Conservation (phyloP, 1,284 basidiomycete genomes). For the Cryptococcus sp. region DNA sequence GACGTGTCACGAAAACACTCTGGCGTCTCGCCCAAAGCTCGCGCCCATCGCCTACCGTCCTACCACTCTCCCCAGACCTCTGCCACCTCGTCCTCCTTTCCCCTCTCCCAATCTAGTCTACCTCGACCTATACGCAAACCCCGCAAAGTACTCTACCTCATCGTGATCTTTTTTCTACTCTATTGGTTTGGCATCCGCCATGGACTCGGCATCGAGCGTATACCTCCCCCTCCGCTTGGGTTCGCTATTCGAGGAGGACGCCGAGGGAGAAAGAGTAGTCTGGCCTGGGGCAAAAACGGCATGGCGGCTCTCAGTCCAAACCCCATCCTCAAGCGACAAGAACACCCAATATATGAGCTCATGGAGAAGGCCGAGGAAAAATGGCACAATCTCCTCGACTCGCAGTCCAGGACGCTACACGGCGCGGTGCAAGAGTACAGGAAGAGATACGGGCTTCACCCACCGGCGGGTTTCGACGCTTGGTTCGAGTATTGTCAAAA, state of each 20-base stretch:
- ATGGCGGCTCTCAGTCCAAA: slow-evolving; percentile 4
- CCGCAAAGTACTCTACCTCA: slow-evolving; percentile 42
- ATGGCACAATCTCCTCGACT: slow-evolving; percentile 31
- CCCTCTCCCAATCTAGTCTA: slow-evolving; percentile 10
- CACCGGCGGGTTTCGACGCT: slow-evolving; percentile 48
- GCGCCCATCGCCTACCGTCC: background rate
- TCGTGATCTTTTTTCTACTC: slow-evolving; percentile 38
- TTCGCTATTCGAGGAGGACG: slow-evolving; percentile 34
- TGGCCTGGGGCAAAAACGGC: slow-evolving; percentile 19
- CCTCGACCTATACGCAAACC: slow-evolving; percentile 38
- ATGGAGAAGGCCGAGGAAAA: slow-evolving; percentile 42
- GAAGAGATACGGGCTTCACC: slow-evolving; percentile 49
- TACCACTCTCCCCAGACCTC: background rate
- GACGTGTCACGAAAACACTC: background rate
- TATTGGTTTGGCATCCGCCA: slow-evolving; percentile 47
- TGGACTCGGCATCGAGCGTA: slow-evolving; percentile 37
- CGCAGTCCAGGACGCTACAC: slow-evolving; percentile 54
- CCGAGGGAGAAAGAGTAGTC: slow-evolving; percentile 17
- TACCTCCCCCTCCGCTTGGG: slow-evolving; percentile 33
- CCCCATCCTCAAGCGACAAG: slow-evolving; percentile 9
- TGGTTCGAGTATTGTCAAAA: slow-evolving; percentile 59
- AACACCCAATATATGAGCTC: slow-evolving; percentile 45
- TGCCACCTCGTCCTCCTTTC: slow-evolving; percentile 5
- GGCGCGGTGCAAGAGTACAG: slow-evolving; percentile 57
- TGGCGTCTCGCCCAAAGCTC: background rate